These are phyloP conservation scores for Tricholomella constricta DNA, from an alignment of 768 basidiomycete genomes.

Conservation along the genomic window DNA sequence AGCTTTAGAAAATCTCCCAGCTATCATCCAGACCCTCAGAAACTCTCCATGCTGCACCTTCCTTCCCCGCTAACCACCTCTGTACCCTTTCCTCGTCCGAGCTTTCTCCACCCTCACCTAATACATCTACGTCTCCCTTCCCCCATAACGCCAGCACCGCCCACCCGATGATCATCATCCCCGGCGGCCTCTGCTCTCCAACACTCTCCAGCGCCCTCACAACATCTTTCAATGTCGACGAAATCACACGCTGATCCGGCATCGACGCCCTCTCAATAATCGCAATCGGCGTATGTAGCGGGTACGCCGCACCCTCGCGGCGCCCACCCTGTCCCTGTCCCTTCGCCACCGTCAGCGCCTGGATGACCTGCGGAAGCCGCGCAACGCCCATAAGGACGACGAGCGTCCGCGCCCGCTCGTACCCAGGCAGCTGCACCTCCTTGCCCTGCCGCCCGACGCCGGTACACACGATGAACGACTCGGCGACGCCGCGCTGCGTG, in stretches of 20 bases:
- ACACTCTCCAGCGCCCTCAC: conserved; percentile 67
- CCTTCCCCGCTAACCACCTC: conserved; percentile 60
- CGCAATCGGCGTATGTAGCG: conserved; percentile 78
- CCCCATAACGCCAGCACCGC: conserved; percentile 77
- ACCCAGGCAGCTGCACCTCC: conserved; percentile 82
- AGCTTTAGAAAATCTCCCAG: conserved; percentile 31
- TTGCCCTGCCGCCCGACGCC: conserved; percentile 90
- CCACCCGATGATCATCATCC: conserved; percentile 97
- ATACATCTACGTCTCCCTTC: conserved; percentile 65
- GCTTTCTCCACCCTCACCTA: conserved; percentile 56
- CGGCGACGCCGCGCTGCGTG: conserved; percentile 93
- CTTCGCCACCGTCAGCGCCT: conserved; percentile 46
- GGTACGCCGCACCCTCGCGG: conserved; percentile 57
- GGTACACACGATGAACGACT: conserved; percentile 88
- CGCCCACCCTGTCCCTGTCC: conserved; percentile 22
- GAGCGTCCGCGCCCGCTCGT: conserved; percentile 78
- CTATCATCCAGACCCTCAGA: conserved; percentile 59
- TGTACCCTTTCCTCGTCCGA: conserved; percentile 50
- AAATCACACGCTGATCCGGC: conserved; percentile 86
- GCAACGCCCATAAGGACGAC: conserved; percentile 96
- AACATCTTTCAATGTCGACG: conserved; percentile 75
- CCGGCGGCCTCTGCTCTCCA: conserved; percentile 91
- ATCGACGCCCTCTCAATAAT: conserved; percentile 95
- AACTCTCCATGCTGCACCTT: conserved; percentile 55
- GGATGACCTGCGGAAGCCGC: conserved; percentile 70